Evolutionary conservation across 2,329 filamentous ascomycete species (phyloP).

Genomic region (Zelopaecilomyces penicillatus): DNA sequence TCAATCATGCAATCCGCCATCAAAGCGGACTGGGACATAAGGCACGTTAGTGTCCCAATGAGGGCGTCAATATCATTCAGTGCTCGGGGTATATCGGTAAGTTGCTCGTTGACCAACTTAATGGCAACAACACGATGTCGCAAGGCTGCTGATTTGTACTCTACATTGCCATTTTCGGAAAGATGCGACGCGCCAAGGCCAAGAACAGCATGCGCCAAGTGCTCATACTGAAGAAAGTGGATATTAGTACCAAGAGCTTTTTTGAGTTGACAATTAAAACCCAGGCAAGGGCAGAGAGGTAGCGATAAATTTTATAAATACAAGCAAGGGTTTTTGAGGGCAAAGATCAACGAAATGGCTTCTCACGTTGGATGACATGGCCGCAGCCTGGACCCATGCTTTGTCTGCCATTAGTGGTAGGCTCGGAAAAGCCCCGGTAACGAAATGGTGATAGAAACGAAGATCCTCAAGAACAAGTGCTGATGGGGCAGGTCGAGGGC

Average conservation of each 20-base stretch:
- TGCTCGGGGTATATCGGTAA: constrained; percentile 17
- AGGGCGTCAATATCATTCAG: constrained; percentile 26
- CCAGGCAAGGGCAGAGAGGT: too few relatives aligned
- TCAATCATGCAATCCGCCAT: constrained; percentile 30
- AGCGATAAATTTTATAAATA: too few relatives aligned
- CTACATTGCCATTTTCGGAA: constrained; percentile 18
- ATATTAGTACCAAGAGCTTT: neutral
- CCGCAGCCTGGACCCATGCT: constrained; percentile 26
- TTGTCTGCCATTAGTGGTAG: constrained; percentile 23
- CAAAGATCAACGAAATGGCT: too few relatives aligned
- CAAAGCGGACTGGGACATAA: constrained; percentile 27
- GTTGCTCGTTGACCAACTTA: constrained; percentile 24
- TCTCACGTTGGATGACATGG: constrained; percentile 26
- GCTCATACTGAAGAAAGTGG: constrained; percentile 21
- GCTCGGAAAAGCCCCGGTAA: constrained; percentile 32
- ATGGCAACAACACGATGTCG: constrained; percentile 28
- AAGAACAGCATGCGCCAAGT: constrained; percentile 28
- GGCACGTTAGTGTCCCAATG: constrained; percentile 25
- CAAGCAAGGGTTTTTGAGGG: too few relatives aligned
- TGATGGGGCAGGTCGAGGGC: constrained; percentile 10
- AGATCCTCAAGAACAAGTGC: constrained; percentile 35
- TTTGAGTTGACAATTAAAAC: too few relatives aligned
- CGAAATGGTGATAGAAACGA: constrained; percentile 42
- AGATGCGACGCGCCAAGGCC: constrained; percentile 30
- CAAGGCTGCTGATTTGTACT: constrained; percentile 21